Conservation (phyloP, 2,329 filamentous ascomycete species). For the Colletotrichum eremochloae region DNA sequence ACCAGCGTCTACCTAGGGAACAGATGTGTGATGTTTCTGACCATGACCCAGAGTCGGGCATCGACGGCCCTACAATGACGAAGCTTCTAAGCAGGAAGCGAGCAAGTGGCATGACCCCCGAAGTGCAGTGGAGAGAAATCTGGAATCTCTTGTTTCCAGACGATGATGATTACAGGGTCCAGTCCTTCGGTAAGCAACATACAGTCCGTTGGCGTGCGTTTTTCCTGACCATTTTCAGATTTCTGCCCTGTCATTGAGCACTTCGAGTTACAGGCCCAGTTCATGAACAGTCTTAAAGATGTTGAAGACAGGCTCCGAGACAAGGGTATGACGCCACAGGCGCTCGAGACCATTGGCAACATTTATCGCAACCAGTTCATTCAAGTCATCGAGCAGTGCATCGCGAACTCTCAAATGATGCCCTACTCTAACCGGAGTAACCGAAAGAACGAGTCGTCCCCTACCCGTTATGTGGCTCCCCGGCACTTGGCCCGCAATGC, state of each 20-base stretch:
- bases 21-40: constrained; percentile 58
- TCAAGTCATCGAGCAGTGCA: constrained; percentile 55
- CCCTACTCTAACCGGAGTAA: constrained; percentile 58
- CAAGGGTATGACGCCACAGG: constrained; percentile 54
- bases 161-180: constrained; percentile 52
- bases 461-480: constrained; percentile 29
- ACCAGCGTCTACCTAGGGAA: constrained; percentile 56
- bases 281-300: constrained; percentile 51
- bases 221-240: constrained; percentile 46
- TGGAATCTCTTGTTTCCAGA: constrained; percentile 59
- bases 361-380: constrained; percentile 58
- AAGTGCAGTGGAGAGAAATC: constrained; percentile 57
- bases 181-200: constrained; percentile 48
- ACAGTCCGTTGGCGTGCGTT: too few species aligned
- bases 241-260: constrained; percentile 58
- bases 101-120: constrained; percentile 53
- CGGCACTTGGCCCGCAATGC: constrained; percentile 45
- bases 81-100: constrained; percentile 57
- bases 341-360: constrained; percentile 54
- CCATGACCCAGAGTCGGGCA: constrained; percentile 56
- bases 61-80: constrained; percentile 56
- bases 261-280: constrained; percentile 54
- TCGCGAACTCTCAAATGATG: constrained; percentile 52
- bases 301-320: constrained; percentile 53
- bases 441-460: constrained; percentile 52